A percentile compares a stretch with the other conserved stretches of the same genome.
phyloP scores from a whole-genome alignment of 1,284 basidiomycete species.

The Ganoderma boninense region DNA sequence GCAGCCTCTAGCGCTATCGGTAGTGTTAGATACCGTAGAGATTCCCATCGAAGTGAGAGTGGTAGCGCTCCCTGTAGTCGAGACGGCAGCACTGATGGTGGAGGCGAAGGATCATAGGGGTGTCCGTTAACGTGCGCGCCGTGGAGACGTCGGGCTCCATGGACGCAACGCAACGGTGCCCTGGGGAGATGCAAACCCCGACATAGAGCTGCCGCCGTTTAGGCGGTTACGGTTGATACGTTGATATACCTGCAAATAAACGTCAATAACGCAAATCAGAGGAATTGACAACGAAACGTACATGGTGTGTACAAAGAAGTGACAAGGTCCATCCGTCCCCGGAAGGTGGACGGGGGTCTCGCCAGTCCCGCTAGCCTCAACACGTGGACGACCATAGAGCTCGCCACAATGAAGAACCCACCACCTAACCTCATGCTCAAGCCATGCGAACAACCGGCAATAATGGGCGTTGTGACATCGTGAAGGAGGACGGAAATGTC shows the following conservation, averaged over 20 bases:
- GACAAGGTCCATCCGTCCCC: constrained; percentile 75
- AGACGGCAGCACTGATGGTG: neutral
- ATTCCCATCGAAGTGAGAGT: too few relatives aligned
- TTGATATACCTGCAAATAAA: constrained; percentile 42
- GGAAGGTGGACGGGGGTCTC: constrained; percentile 60
- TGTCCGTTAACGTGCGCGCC: neutral
- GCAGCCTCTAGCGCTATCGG: too few relatives aligned
- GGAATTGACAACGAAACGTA: neutral
- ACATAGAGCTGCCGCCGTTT: constrained; percentile 21
- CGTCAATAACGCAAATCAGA: neutral
- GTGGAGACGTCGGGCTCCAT: neutral
- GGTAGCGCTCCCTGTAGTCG: neutral
- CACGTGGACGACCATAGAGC: constrained; percentile 71
- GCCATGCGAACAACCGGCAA: too few relatives aligned
- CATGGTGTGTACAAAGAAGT: constrained; percentile 36
- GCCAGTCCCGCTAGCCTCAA: constrained; percentile 60
- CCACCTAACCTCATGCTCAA: too few relatives aligned
- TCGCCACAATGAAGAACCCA: constrained; percentile 50
- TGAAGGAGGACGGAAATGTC: too few relatives aligned
- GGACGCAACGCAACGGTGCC: neutral
- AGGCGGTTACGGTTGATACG: constrained; percentile 35
- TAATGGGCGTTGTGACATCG: too few relatives aligned
- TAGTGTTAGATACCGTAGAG: too few relatives aligned
- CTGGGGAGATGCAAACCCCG: neutral
- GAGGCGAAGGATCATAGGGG: neutral